Conservation (phyloP, 2,329 filamentous ascomycete genomes). For the Esteya vermicola region DNA sequence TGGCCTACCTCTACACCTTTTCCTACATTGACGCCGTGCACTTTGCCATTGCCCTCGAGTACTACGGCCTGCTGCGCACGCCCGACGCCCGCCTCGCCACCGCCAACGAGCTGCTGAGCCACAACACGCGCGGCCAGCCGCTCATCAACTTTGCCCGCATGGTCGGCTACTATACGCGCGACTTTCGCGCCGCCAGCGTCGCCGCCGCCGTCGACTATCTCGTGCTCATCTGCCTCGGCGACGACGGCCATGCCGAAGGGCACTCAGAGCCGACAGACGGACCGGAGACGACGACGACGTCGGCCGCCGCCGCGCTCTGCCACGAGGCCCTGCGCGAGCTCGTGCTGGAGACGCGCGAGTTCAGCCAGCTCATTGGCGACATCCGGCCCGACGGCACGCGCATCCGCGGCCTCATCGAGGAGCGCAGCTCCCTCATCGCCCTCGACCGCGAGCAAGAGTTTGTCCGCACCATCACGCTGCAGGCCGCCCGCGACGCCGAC, state of each 20-base stretch:
- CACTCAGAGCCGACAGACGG: background rate
- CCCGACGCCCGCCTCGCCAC: conserved; percentile 54
- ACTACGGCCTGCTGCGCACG: conserved; percentile 79
- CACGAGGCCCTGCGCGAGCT: conserved; percentile 88
- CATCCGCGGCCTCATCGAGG: conserved; percentile 76
- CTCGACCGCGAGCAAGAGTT: conserved; percentile 71
- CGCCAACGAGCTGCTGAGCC: conserved; percentile 52
- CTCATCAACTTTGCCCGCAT: conserved; percentile 93
- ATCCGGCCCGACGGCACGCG: conserved; percentile 74
- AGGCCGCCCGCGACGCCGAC: conserved; percentile 84
- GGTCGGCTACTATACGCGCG: conserved; percentile 86
- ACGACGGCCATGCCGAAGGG: conserved; percentile 51
- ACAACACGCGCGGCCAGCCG: conserved; percentile 53
- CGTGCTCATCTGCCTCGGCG: conserved; percentile 78
- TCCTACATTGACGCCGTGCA: conserved; percentile 90
- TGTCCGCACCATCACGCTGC: conserved; percentile 79
- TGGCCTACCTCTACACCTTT: conserved; percentile 83
- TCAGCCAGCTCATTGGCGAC: conserved; percentile 85
- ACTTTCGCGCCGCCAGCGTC: conserved; percentile 84
- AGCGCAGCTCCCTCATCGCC: conserved; percentile 68
- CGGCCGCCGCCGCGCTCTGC: conserved; percentile 62
- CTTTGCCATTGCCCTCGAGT: conserved; percentile 78
- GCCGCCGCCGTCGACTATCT: conserved; percentile 90
- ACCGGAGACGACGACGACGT: background rate
- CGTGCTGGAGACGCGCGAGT: conserved; percentile 92